phyloP scores from a whole-genome alignment of 1,139 yeast species.

The Saccharomyces hybrid region DNA sequence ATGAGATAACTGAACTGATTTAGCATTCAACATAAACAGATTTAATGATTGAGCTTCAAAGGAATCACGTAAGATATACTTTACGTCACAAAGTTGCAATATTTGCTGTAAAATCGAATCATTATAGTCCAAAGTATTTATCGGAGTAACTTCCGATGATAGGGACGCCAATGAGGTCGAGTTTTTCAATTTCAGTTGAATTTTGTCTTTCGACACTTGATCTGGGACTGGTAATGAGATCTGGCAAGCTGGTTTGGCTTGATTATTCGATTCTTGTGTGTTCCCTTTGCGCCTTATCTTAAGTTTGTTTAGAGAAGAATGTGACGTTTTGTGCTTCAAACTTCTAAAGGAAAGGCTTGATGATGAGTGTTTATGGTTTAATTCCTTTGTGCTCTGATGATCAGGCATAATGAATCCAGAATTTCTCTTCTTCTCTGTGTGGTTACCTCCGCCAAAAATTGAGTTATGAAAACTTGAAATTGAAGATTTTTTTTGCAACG shows the following conservation, averaged over 20 bases:
- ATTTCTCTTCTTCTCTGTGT: conserved; percentile 6
- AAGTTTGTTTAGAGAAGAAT: conserved; percentile 28
- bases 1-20: conserved; percentile 11
- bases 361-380: not conserved
- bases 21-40: conserved; percentile 21
- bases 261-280: conserved; percentile 10
- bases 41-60: conserved; percentile 15
- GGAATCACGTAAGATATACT: conserved; percentile 1
- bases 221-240: conserved; percentile 54
- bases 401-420: conserved; percentile 1
- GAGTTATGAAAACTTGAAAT: conserved; percentile 23
- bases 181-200: conserved; percentile 45
- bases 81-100: conserved; percentile 23
- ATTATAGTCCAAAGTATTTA: conserved; percentile 22
- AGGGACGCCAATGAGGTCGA: conserved; percentile 45
- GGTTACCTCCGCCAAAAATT: conserved; percentile 6
- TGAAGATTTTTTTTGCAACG: conserved; percentile 16
- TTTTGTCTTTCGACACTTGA: conserved; percentile 46
- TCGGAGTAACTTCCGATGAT: conserved; percentile 24
- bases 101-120: conserved; percentile 23
- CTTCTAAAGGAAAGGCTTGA: conserved; percentile 6
- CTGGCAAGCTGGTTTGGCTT: conserved; percentile 14
- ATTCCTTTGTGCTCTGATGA: conserved; percentile 10
- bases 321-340: conserved; percentile 28
- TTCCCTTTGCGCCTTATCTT: conserved; percentile 25